These are phyloP conservation scores for Solanum habrochaites DNA, from an alignment of 257 asterid species.

Conservation along the genomic window DNA sequence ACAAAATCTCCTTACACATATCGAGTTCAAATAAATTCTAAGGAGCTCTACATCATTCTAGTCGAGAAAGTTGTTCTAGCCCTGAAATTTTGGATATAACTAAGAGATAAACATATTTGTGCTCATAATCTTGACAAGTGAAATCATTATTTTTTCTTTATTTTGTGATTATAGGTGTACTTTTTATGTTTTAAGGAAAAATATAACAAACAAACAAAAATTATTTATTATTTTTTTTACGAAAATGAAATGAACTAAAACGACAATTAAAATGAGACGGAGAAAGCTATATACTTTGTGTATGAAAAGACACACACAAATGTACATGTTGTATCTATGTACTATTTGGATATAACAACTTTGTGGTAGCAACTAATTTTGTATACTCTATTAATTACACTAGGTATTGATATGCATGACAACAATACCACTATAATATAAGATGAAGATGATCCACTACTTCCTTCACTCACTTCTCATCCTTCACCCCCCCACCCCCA, in stretches of 20 bases:
- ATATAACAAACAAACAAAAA: not conserved
- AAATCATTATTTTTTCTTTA: too few relatives aligned
- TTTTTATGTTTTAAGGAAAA: not conserved
- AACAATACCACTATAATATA: not conserved
- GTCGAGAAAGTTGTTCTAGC: not conserved
- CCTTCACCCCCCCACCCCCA: not conserved
- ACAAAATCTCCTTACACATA: not conserved
- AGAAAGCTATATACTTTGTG: not conserved
- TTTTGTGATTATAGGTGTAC: too few relatives aligned
- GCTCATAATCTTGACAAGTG: not conserved
- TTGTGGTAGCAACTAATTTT: not conserved
- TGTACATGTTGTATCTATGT: not conserved
- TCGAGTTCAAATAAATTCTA: not conserved
- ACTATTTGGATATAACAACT: not conserved
- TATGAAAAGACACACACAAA: not conserved
- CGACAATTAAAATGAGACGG: not conserved
- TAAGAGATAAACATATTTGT: not conserved
- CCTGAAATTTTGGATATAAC: not conserved
- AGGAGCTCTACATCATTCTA: not conserved
- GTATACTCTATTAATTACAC: not conserved
- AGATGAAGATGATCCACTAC: not conserved
- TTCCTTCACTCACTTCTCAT: not conserved
- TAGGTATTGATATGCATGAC: not conserved
- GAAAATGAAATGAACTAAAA: not conserved
- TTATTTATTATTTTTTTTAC: not conserved